A percentile compares a stretch with the other conserved stretches of the same genome.
phyloP scores from a whole-genome alignment of 805 yeast genomes.

The Barnettozyma californica region DNA sequence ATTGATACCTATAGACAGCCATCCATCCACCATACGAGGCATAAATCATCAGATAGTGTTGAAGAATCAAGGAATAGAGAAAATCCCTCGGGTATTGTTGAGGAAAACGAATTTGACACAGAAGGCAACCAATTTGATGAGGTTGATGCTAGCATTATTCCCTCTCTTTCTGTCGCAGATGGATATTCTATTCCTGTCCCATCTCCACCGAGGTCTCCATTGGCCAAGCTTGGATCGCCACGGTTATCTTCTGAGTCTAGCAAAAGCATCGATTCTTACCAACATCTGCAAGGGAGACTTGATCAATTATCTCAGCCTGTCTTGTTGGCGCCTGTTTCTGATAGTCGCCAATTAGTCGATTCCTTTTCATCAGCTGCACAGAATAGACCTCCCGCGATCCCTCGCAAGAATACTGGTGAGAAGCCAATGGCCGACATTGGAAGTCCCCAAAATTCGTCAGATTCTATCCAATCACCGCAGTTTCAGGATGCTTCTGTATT shows the following conservation, averaged over 20 bases:
- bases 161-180: slow-evolving; percentile 7
- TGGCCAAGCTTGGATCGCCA: slow-evolving; percentile 4
- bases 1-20: slow-evolving; percentile 20
- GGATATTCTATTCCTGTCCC: slow-evolving; percentile 18
- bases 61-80: not conserved
- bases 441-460: not conserved
- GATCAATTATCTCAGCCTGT: not conserved
- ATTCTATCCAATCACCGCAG: not conserved
- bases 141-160: slow-evolving; percentile 15
- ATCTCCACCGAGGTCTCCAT: slow-evolving; percentile 16
- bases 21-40: slow-evolving; percentile 7
- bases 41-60: slow-evolving; percentile 1
- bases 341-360: not conserved
- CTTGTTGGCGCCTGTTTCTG: not conserved
- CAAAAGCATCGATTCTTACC: not conserved
- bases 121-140: not conserved
- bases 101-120: not conserved
- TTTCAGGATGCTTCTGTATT: not conserved
- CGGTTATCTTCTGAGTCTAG: not conserved
- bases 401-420: not conserved
- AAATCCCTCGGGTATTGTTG: not conserved
- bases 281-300: not conserved
- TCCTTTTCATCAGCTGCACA: not conserved
- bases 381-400: not conserved
- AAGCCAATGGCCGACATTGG: not conserved